Conservation (phyloP, 2,329 filamentous ascomycete species). For the Alternaria sp. region DNA sequence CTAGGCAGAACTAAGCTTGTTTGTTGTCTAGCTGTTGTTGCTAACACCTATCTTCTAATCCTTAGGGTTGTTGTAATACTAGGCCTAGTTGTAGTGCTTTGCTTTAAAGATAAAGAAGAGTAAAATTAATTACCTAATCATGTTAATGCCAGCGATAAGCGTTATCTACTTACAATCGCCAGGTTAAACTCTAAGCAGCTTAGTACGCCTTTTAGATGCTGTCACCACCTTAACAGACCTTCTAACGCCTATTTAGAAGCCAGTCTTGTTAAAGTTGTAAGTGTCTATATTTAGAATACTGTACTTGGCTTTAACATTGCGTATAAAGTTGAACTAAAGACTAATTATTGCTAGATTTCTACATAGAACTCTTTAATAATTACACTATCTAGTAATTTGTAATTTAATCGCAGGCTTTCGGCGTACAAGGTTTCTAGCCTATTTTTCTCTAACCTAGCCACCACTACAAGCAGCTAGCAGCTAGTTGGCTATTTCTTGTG, state of each 20-base stretch:
- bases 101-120: conserved; percentile 23
- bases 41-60: no score
- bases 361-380: not conserved
- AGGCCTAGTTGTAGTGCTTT: conserved; percentile 15
- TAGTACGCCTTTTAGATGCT: no score
- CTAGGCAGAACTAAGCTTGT: conserved; percentile 48
- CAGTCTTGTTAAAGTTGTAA: no score
- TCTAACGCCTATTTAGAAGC: no score
- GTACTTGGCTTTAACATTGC: no score
- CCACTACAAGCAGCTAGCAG: not conserved
- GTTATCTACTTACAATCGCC: no score
- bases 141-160: not conserved
- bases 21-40: conserved; percentile 48
- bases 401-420: not conserved
- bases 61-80: conserved; percentile 16
- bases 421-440: not conserved
- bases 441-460: not conserved
- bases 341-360: conserved; percentile 17
- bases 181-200: no score
- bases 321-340: no score
- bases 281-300: no score
- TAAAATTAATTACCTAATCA: conserved; percentile 16
- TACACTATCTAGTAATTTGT: not conserved
- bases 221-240: no score
- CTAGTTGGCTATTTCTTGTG: no score